A percentile compares a stretch with the other conserved stretches of the same genome.
Conservation (phyloP, 106 monocot genomes). For the Dioscorea dumetorum region DNA sequence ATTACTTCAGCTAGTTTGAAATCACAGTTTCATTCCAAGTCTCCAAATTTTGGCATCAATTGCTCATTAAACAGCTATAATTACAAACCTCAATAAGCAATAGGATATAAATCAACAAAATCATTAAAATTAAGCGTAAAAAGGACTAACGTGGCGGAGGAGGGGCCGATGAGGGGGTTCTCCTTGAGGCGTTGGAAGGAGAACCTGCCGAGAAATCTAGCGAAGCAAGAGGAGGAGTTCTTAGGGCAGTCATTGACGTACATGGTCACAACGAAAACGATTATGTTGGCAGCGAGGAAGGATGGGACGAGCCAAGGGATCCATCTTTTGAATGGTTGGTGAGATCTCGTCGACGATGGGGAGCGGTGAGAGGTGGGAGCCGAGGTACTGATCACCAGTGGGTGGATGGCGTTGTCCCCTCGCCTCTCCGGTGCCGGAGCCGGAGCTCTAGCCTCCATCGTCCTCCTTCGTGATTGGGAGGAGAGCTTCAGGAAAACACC, state of each 20-base stretch:
- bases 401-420: background rate
- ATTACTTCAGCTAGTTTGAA: too few relatives aligned
- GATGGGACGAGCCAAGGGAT: constrained; percentile 55
- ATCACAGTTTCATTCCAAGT: background rate
- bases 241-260: constrained; percentile 78
- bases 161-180: constrained; percentile 89
- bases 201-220: constrained; percentile 61
- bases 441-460: background rate
- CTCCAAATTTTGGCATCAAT: too few relatives aligned
- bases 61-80: too few relatives aligned
- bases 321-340: constrained; percentile 38
- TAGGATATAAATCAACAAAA: background rate
- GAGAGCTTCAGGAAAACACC: background rate
- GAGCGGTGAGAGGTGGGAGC: background rate
- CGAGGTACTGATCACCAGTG: background rate
- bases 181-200: constrained; percentile 83
- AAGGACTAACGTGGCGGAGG: constrained; percentile 56
- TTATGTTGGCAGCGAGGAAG: constrained; percentile 35
- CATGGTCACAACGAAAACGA: constrained; percentile 61
- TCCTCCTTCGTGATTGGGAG: background rate
- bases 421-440: background rate
- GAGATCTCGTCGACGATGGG: constrained; percentile 4
- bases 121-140: background rate
- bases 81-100: too few relatives aligned
- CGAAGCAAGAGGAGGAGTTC: constrained; percentile 21